phyloP scores from a whole-genome alignment of 1,284 basidiomycete genomes.

The Heterobasidion occidentale region DNA sequence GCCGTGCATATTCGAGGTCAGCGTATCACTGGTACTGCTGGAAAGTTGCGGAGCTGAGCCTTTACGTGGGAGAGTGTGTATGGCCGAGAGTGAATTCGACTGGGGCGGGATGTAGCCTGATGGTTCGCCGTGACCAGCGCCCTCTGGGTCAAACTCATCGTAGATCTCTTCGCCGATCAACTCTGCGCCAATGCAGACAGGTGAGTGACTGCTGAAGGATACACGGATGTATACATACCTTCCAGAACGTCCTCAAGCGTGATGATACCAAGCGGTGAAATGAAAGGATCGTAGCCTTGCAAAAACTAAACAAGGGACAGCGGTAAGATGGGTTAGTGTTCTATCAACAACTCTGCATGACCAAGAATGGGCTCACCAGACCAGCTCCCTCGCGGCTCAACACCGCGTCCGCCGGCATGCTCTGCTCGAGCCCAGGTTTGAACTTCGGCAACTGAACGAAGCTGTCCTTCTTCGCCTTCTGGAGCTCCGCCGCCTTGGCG shows the following conservation, averaged over 20 bases:
- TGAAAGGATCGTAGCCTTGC: slow-evolving; percentile 63
- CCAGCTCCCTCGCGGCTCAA: slow-evolving; percentile 62
- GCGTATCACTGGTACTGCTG: not conserved
- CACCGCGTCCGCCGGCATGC: slow-evolving; percentile 78
- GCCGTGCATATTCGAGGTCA: slow-evolving; percentile 8
- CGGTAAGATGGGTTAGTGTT: too few relatives aligned
- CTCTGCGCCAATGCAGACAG: slow-evolving; percentile 34
- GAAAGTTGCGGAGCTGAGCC: slow-evolving; percentile 25
- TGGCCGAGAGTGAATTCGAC: slow-evolving; percentile 13
- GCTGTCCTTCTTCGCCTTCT: slow-evolving; percentile 29
- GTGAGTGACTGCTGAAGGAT: not conserved
- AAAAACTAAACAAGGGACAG: slow-evolving; percentile 42
- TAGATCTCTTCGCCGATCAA: slow-evolving; percentile 88
- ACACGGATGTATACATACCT: slow-evolving; percentile 35
- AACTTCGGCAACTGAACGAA: slow-evolving; percentile 29
- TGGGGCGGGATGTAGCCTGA: slow-evolving; percentile 45
- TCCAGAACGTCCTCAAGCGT: slow-evolving; percentile 91
- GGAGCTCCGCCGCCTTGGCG: slow-evolving; percentile 6
- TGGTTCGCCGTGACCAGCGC: slow-evolving; percentile 44
- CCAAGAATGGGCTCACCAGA: slow-evolving; percentile 36
- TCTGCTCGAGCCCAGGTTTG: slow-evolving; percentile 56
- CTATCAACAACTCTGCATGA: not conserved
- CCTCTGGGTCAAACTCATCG: slow-evolving; percentile 77
- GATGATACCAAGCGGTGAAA: slow-evolving; percentile 85
- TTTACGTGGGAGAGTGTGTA: slow-evolving; percentile 14